Evolutionary conservation across 768 basidiomycete species (phyloP), one percentile per base, ranked within the genome.

Genomic region (Podaxis sp.): DNA sequence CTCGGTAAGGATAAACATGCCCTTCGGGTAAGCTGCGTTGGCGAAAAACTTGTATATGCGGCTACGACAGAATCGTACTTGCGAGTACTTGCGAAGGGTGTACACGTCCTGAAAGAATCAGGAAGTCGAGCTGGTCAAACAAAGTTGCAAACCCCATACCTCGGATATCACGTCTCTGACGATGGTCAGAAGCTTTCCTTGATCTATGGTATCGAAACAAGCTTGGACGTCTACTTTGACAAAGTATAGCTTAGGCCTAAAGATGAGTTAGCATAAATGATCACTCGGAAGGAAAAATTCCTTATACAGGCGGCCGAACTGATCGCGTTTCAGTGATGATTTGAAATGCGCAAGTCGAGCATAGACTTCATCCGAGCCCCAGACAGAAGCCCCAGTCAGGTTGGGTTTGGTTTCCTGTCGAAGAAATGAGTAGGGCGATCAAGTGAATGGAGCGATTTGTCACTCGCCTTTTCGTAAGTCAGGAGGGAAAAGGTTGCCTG

Each of bases 201-300:
- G 97, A 36, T 93, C 87, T 61, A 98, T 98, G 0, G 91, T 93
- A 73, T 99, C 97, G 77, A 98, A 99, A 66, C 95, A 97, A 5
- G 96, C 89, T 62, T 90, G 90, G 16, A 98, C 94, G 69, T 99
- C 97, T 25, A 97, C 85, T 72, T 99, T 99, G 54, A 95, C 95
- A 67, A 99, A 96, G 72, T 95, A 98, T 5, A 98, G 73, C 63
- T 86, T 86, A 0, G 95, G 93, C 38, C 95, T 96, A 55, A 27
- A 27, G 5, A 9, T 3, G 40, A 21, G 44, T n/a, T 13, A 61
- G 40, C 21, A 14, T 51, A 9, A 44, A 5, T 35, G 23, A 40
- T 16, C 14, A 14, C 4, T 32, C 14, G 9, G 5, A 5, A 21
- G 10, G 9, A 9, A 14, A 23, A 0, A 50, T 23, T 25, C 21